These are phyloP conservation scores for Puccinia horiana DNA, from an alignment of 1,284 basidiomycete species.

Conservation along the genomic window DNA sequence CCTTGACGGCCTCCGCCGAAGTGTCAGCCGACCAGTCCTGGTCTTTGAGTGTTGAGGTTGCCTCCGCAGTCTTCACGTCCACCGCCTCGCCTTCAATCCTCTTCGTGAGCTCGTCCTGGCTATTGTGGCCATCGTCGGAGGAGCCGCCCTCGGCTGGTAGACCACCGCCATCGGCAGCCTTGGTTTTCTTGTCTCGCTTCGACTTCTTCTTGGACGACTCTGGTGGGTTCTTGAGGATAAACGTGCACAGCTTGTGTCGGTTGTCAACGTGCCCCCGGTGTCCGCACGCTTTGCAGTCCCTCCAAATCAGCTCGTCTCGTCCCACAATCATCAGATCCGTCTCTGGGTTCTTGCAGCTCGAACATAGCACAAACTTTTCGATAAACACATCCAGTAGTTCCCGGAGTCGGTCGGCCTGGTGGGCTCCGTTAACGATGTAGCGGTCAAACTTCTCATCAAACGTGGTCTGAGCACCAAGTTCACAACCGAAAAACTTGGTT, in stretches of 20 bases:
- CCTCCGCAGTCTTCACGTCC: constrained; percentile 64
- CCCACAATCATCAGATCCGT: constrained; percentile 92
- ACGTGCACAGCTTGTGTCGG: constrained; percentile 94
- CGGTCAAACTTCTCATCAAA: constrained; percentile 95
- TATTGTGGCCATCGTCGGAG: constrained; percentile 56
- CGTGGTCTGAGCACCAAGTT: constrained; percentile 95
- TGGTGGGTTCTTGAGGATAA: constrained; percentile 95
- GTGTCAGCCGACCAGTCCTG: constrained; percentile 88
- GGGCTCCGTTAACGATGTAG: constrained; percentile 98
- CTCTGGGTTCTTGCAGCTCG: constrained; percentile 98
- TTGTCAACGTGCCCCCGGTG: constrained; percentile 89
- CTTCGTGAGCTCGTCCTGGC: constrained; percentile 61
- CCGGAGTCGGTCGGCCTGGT: constrained; percentile 85
- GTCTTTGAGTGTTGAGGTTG: constrained; percentile 35
- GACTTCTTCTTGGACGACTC: constrained; percentile 66
- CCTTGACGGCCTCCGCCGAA: constrained; percentile 84
- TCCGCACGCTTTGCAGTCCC: constrained; percentile 98
- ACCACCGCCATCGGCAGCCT: constrained; percentile 59
- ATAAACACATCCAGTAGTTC: constrained; percentile 97
- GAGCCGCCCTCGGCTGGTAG: constrained; percentile 53
- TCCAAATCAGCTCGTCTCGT: constrained; percentile 77
- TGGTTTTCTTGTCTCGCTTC: constrained; percentile 60
- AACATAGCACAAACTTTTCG: constrained; percentile 96
- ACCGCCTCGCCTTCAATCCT: constrained; percentile 63
- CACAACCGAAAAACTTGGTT: constrained; percentile 98